Percentiles rank a stretch among this genome's conserved stretches.
These are phyloP conservation scores for Symmetrospora coprosmae DNA, from an alignment of 768 basidiomycete genomes.

Conservation along the genomic window DNA sequence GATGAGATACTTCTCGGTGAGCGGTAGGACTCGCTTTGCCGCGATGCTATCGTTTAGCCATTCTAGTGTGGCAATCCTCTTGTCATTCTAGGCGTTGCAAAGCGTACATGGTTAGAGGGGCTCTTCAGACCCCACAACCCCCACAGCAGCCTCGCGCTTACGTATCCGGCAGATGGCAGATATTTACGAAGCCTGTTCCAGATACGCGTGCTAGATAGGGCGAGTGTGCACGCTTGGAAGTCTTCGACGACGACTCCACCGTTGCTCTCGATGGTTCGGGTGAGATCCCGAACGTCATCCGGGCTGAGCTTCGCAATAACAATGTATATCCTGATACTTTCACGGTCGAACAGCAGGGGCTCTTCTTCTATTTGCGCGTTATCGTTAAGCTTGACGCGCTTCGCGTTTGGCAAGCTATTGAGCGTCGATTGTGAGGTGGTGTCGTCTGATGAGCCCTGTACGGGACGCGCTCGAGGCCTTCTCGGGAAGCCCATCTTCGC, in stretches of 20 bases:
- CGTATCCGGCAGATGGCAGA: neutral
- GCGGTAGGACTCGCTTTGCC: neutral
- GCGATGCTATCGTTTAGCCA: conserved; percentile 12
- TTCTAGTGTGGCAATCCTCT: neutral
- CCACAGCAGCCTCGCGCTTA: too few species aligned
- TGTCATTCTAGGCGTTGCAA: too few species aligned
- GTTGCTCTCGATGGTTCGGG: neutral
- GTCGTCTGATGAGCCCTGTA: too few species aligned
- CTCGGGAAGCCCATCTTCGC: too few species aligned
- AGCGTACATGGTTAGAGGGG: too few species aligned
- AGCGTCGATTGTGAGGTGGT: too few species aligned
- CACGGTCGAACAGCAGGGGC: conserved; percentile 1
- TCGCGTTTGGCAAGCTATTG: too few species aligned
- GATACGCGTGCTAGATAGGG: conserved; percentile 1
- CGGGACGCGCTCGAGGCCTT: too few species aligned
- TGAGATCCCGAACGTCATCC: neutral
- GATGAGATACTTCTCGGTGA: conserved; percentile 14
- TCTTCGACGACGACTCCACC: conserved; percentile 1
- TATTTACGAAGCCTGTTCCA: conserved; percentile 5
- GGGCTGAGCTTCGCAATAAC: conserved; percentile 15
- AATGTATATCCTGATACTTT: neutral
- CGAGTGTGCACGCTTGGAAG: neutral
- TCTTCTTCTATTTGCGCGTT: neutral
- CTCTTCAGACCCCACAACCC: too few species aligned
- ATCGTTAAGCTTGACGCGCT: conserved; percentile 13